Evolutionary conservation across 2,329 filamentous ascomycete species (phyloP).

Genomic region (Aspergillus eucalypticola): DNA sequence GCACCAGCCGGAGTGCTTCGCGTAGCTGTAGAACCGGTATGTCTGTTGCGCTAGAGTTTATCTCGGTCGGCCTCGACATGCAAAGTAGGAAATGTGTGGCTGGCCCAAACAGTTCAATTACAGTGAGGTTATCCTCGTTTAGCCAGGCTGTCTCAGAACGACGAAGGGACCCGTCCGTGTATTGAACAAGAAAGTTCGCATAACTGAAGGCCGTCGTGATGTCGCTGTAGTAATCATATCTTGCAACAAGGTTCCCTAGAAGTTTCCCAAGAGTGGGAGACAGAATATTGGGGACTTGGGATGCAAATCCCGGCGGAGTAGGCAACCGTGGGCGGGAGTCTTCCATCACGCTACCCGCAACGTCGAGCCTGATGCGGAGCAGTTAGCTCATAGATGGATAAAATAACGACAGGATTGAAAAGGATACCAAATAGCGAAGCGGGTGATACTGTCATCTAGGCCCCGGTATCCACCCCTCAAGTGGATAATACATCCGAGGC

Average conservation of each 20-base stretch:
- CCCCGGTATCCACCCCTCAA: constrained; percentile 20
- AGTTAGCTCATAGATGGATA: background rate
- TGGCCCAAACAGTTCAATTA: background rate
- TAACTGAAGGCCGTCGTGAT: background rate
- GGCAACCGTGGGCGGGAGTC: background rate
- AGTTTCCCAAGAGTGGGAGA: background rate
- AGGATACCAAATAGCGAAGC: background rate
- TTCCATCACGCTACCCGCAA: background rate
- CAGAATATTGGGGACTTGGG: background rate
- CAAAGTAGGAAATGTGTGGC: constrained; percentile 1
- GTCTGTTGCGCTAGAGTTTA: background rate
- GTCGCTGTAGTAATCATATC: background rate
- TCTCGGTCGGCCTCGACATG: background rate
- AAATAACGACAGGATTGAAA: background rate
- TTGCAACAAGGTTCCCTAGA: background rate
- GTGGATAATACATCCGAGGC: constrained; percentile 21
- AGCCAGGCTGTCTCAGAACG: background rate
- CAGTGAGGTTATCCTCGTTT: background rate
- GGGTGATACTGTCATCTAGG: constrained; percentile 6
- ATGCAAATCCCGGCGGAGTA: background rate
- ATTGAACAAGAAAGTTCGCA: background rate
- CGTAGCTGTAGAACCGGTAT: background rate
- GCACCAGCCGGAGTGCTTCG: background rate
- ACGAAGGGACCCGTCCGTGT: background rate
- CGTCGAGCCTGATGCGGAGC: background rate